Percentiles rank a stretch among this genome's conserved stretches.
phyloP scores from a whole-genome alignment of 768 basidiomycete species.

The Tremella fuciformis region DNA sequence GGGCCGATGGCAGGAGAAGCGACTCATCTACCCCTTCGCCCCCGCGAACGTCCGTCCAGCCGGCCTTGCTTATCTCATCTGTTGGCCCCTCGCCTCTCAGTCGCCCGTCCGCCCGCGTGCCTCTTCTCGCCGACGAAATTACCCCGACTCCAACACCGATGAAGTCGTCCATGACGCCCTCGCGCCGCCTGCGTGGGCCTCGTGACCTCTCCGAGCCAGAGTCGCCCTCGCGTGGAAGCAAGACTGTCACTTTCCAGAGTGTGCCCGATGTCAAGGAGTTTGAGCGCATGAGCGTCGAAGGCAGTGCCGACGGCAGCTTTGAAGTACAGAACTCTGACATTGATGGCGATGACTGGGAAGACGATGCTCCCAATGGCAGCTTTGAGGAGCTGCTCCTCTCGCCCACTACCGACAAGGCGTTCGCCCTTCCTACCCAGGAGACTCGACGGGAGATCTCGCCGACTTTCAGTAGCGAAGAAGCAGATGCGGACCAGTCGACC shows the following conservation, averaged over 20 bases:
- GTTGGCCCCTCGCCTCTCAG: constrained; percentile 31
- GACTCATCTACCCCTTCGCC: constrained; percentile 31
- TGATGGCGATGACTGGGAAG: constrained; percentile 24
- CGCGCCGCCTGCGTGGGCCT: constrained; percentile 43
- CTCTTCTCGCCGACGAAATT: constrained; percentile 2
- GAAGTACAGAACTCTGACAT: constrained; percentile 28
- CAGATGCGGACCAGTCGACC: constrained; percentile 30
- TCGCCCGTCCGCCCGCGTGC: constrained; percentile 5
- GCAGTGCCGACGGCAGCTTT: constrained; percentile 41
- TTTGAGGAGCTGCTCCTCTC: constrained; percentile 32
- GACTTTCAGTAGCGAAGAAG: neutral
- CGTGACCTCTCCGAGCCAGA: constrained; percentile 29
- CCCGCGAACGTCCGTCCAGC: constrained; percentile 12
- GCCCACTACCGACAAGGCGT: constrained; percentile 1
- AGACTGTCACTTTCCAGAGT: constrained; percentile 49
- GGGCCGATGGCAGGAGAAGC: constrained; percentile 9
- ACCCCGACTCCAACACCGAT: constrained; percentile 36
- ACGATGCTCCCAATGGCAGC: constrained; percentile 15
- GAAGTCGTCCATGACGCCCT: constrained; percentile 48
- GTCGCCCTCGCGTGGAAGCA: constrained; percentile 29
- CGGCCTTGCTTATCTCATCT: constrained; percentile 10
- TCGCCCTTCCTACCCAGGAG: constrained; percentile 8
- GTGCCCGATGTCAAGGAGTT: constrained; percentile 52
- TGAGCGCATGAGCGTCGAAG: constrained; percentile 40
- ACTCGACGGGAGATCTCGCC: constrained; percentile 5